Evolutionary conservation across 805 yeast species (phyloP), one percentile per base, ranked within the genome.

Genomic region (Hanseniaspora pseudoguilliermondii): DNA sequence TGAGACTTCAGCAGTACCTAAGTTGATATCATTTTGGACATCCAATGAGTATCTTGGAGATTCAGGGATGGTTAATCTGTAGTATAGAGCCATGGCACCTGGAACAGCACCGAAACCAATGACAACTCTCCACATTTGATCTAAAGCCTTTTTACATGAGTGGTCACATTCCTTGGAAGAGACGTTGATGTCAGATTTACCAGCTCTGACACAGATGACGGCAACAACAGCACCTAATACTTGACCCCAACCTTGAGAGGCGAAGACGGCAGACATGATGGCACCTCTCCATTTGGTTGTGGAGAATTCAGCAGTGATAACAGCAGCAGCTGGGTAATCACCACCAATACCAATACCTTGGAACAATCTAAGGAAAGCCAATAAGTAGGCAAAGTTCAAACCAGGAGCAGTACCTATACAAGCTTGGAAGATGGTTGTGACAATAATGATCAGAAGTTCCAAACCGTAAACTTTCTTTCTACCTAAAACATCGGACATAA

Each of bases 241-340:
- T 75, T 90, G 96, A 71, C 97, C 97, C 82, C 93, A 81, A 72
- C 96, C 97, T 75, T 90, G 97, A 76, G 89, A 89, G 57, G 96
- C 91, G 71, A 90, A 90, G 57, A 88, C 96, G 32, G 96, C 95
- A 67, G 86, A 89, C 95, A 88, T 88, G 64, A 87, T 87, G 61
- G 96, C 95, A 78, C 96, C 96, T 82, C 96, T 86, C 95, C 95
- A 88, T 71, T 85, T 87, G 62, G 96, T 88, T 58, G 96, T 86
- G 29, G 96, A 79, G 66, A 88, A 88, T 75, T 88, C 96, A 57
- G 96, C 83, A 10, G 95, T 84, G 61, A 88, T 88, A 69, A 88
- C 84, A n/a, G 95, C 86, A 18, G 95, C 86, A 65, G 89, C 77
- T 62, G 96, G 96, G 70, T 88, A 88, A 74, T 88, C 96, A 78